A percentile compares a stretch with the other conserved stretches of the same genome.
These are phyloP conservation scores for Yamadazyma kitorensis DNA, from an alignment of 805 yeast genomes.

Conservation along the genomic window DNA sequence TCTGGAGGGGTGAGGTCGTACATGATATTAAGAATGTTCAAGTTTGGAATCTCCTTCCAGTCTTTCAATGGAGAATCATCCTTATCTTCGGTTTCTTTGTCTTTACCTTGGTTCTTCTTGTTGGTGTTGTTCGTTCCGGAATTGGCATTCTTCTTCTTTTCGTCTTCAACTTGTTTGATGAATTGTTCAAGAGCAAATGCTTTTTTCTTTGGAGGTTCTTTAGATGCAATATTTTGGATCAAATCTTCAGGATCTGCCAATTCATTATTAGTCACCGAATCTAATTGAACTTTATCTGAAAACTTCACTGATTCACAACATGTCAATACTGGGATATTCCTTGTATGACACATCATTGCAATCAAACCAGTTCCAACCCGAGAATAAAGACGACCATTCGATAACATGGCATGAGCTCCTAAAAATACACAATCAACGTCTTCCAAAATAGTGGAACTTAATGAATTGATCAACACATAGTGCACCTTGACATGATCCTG, in stretches of 20 bases:
- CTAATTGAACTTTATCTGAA: constrained; percentile 92
- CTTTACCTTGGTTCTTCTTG: constrained; percentile 11
- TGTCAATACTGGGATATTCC: constrained; percentile 90
- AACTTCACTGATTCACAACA: constrained; percentile 95
- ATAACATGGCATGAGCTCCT: constrained; percentile 96
- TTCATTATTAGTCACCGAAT: constrained; percentile 92
- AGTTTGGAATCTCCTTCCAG: constrained; percentile 61
- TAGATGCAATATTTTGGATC: constrained; percentile 44
- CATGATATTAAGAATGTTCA: constrained; percentile 79
- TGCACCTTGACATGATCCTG: constrained; percentile 65
- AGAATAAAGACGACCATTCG: constrained; percentile 89
- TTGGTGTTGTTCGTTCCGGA: constrained; percentile 20
- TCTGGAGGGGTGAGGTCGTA: constrained; percentile 95
- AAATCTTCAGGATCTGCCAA: constrained; percentile 77
- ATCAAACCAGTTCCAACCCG: constrained; percentile 93
- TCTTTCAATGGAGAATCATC: constrained; percentile 47
- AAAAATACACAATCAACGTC: constrained; percentile 88
- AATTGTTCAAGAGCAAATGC: constrained; percentile 68
- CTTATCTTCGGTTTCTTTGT: constrained; percentile 16
- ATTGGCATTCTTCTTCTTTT: constrained; percentile 10
- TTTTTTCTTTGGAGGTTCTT: constrained; percentile 53
- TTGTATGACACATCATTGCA: constrained; percentile 84
- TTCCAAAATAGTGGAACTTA: constrained; percentile 70
- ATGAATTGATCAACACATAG: constrained; percentile 75
- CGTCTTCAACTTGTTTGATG: constrained; percentile 39